Evolutionary conservation across 208 protist genomes (phyloP).

Genomic region (Angomonas deanei): DNA sequence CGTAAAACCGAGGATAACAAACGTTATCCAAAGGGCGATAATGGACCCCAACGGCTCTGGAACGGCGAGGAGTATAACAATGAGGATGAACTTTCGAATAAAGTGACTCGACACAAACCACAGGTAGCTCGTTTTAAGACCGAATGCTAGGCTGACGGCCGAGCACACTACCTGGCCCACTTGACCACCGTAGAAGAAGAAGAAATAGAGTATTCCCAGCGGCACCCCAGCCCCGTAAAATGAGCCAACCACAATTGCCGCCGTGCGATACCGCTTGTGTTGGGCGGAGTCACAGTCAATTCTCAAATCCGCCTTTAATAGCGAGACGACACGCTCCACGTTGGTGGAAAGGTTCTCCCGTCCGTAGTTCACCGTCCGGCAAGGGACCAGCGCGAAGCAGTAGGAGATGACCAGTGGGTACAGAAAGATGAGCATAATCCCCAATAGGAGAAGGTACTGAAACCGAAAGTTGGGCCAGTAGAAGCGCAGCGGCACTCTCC

Average conservation of each 20-base stretch:
- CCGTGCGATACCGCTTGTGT: constrained; percentile 16
- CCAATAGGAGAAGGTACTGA: constrained; percentile 14
- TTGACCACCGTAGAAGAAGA: not conserved
- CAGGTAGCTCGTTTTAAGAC: constrained; percentile 7
- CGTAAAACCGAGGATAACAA: constrained; percentile 4
- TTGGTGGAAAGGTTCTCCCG: not conserved
- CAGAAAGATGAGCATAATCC: constrained; percentile 23
- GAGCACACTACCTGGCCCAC: constrained; percentile 1
- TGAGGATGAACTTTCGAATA: constrained; percentile 10
- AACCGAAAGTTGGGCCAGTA: constrained; percentile 21
- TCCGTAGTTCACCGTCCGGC: constrained; percentile 12
- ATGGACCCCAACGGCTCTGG: constrained; percentile 11
- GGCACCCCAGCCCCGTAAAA: constrained; percentile 13
- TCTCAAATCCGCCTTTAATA: constrained; percentile 9
- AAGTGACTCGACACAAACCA: constrained; percentile 20
- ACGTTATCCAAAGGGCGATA: constrained; percentile 13
- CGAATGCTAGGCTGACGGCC: not conserved
- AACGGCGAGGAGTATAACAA: constrained; percentile 11
- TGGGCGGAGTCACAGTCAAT: constrained; percentile 12
- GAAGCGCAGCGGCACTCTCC: constrained; percentile 3
- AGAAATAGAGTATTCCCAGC: constrained; percentile 13
- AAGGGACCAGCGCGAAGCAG: constrained; percentile 28
- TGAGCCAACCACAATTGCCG: constrained; percentile 18
- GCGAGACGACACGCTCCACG: not conserved
- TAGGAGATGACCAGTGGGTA: constrained; percentile 17